phyloP scores from a whole-genome alignment of 768 basidiomycete species.

The Lactifluus volemus region DNA sequence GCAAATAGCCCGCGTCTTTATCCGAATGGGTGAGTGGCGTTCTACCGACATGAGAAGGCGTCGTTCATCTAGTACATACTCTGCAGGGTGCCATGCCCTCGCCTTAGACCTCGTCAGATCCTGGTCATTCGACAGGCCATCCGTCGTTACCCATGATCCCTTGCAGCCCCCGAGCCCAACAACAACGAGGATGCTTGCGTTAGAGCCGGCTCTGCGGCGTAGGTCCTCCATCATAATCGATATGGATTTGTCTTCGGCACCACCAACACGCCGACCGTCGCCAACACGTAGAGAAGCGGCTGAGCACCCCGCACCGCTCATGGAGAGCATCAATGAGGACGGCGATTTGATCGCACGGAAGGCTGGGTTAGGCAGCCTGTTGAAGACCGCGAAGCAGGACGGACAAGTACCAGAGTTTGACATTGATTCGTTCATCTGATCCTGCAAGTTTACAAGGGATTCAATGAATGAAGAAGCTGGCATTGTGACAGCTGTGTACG shows the following conservation, averaged over 20 bases:
- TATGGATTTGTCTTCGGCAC: constrained; percentile 65
- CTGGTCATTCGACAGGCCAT: constrained; percentile 87
- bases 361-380: constrained; percentile 70
- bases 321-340: constrained; percentile 37
- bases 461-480: not conserved
- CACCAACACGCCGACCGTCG: constrained; percentile 48
- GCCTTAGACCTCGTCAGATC: constrained; percentile 83
- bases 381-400: constrained; percentile 89
- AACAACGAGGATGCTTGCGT: constrained; percentile 35
- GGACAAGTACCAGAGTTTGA: constrained; percentile 81
- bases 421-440: constrained; percentile 66
- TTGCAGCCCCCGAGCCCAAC: constrained; percentile 35
- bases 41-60: not conserved
- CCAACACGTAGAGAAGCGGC: constrained; percentile 28
- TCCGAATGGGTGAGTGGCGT: constrained; percentile 72
- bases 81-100: constrained; percentile 81
- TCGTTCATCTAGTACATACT: not conserved
- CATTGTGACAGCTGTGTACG: not conserved
- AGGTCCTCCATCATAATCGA: constrained; percentile 79
- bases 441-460: not conserved
- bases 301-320: constrained; percentile 19
- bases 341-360: constrained; percentile 56
- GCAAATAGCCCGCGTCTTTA: constrained; percentile 89
- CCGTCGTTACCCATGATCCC: constrained; percentile 29
- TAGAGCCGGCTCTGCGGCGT: constrained; percentile 48